Conservation (phyloP, 164 flowering plant genomes). For the Macadamia integrifolia region DNA sequence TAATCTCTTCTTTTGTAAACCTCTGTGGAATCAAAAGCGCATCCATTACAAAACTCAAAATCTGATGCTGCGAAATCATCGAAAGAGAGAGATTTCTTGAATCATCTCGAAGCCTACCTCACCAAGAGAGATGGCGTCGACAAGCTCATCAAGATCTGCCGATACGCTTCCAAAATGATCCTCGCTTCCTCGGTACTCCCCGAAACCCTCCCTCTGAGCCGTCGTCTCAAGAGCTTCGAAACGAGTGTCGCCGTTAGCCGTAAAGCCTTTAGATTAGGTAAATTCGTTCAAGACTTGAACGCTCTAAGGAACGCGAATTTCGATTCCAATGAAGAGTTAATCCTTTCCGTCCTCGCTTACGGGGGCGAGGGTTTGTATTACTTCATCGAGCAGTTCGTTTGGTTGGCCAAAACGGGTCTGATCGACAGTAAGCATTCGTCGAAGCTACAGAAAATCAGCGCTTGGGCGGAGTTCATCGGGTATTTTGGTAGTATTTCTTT, state of each 20-base stretch:
- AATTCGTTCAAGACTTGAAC: slow-evolving; percentile 85
- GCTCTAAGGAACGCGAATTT: slow-evolving; percentile 36
- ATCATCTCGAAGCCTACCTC: slow-evolving; percentile 71
- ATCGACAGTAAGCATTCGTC: slow-evolving; percentile 39
- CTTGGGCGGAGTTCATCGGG: slow-evolving; percentile 83
- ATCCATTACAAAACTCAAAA: too few relatives aligned
- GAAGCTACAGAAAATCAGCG: slow-evolving; percentile 50
- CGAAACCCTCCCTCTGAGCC: slow-evolving; percentile 22
- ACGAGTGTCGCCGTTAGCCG: slow-evolving; percentile 84
- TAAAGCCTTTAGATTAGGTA: slow-evolving; percentile 89
- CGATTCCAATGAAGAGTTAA: slow-evolving; percentile 24
- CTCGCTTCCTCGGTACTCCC: slow-evolving; percentile 59
- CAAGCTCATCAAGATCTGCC: slow-evolving; percentile 86
- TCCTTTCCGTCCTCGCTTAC: slow-evolving; percentile 57
- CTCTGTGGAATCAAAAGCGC: too few relatives aligned
- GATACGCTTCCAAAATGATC: slow-evolving; percentile 85
- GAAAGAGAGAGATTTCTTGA: too few relatives aligned
- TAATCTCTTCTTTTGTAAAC: too few relatives aligned
- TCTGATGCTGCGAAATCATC: too few relatives aligned
- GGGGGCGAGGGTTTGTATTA: slow-evolving; percentile 84
- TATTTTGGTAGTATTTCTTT: slow-evolving; percentile 71
- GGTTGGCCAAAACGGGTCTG: slow-evolving; percentile 77
- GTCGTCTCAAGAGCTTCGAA: slow-evolving; percentile 66
- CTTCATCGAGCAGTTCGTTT: slow-evolving; percentile 82
- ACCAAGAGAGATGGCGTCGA: slow-evolving; percentile 92